Evolutionary conservation across 306 rosid genomes (phyloP), one percentile per base, ranked within the genome.

Genomic region (Quercus bicolor): DNA sequence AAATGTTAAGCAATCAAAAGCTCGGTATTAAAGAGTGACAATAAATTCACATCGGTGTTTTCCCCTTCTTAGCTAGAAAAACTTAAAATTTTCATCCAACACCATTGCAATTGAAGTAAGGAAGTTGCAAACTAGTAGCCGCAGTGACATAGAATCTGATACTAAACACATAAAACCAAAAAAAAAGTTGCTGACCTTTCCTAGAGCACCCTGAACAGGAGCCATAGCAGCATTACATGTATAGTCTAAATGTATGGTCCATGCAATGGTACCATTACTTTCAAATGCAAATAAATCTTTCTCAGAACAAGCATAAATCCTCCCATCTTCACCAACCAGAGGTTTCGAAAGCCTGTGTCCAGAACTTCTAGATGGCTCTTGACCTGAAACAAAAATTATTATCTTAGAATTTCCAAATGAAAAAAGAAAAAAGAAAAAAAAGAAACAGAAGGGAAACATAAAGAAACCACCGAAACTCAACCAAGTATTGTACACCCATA

Each of bases 261-360:
- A 92, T 12, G 88, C 86, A 78, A 90, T 85, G 31, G 88, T 78
- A 11, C 93, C 97, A 5, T 92, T 92, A 70, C 68, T 87, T 84
- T 92, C 88, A 79, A 92, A 92, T 20, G 91, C 89, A 5, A 82
- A 85, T 11, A 92, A 80, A 21, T 76, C 84, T 24, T 84, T 80
- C 20, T 68, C 84, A 43, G 91, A 90, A 72, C 97, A 90, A 60
- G 76, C 76, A 54, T 90, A 92, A 45, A 92, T 76, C 65, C 80
- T 87, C 77, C 93, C 93, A 82, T 87, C 84, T 61, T 87, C 87
- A 74, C 92, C 91, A 51, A 78, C 75, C 2, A 89, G 75, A 37
- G 97, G 93, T 76, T 82, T 89, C 1, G 88, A 90, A 77, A 92
- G 92, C 82, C 82, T 78, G 4, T 77, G 79, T 0, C 60, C 77